Evolutionary conservation across 75 land plant genomes (phyloP), one percentile per base, ranked within the genome.

Genomic region (Gnetum montanum): DNA sequence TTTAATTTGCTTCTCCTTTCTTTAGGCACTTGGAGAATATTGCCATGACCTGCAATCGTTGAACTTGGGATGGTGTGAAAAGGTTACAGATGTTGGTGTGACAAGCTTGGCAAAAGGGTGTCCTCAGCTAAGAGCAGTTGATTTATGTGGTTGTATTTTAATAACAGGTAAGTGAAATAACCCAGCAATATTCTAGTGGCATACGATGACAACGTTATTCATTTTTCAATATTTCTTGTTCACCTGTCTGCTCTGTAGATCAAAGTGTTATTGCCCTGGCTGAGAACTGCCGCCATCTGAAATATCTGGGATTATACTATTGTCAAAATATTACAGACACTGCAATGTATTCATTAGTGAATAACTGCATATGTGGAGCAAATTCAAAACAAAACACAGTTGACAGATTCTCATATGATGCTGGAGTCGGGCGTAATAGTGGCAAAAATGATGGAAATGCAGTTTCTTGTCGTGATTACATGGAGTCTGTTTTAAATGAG

Each of bases 11-110:
- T n/a, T n/a, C n/a, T n/a, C n/a, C n/a, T n/a, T 43, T 23, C 27
- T 62, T 62, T 85, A 94, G 98, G 96, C 98, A 16, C 74, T 94
- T 38, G 96, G 77, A 23, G 62, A 67, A 20, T 77, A 86, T 57
- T 94, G 98, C 63, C 37, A 34, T 31, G 66, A 70, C 29, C 48
- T 94, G 64, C 88, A 90, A 58, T 66, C 46, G 31, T 59, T 94
- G 41, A 94, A 90, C 57, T 64, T 89, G 25, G 98, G 98, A 19
- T 94, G 98, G 98, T 94, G 98, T 81, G 98, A 94, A 7, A 18
- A 44, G 26, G 75, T 94, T 6, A 68, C 71, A 48, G 98, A 94
- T 69, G 59, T 63, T 34, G 98, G 98, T 27, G 87, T 94, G 7
- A 78, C 59, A 36, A 75, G 93, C 46, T 70, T 94, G 67, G 98